A percentile compares a stretch with the other conserved stretches of the same genome.
These are phyloP conservation scores for Rutidosis leptorrhynchoides DNA, from an alignment of 129 eudicot species.

Conservation along the genomic window DNA sequence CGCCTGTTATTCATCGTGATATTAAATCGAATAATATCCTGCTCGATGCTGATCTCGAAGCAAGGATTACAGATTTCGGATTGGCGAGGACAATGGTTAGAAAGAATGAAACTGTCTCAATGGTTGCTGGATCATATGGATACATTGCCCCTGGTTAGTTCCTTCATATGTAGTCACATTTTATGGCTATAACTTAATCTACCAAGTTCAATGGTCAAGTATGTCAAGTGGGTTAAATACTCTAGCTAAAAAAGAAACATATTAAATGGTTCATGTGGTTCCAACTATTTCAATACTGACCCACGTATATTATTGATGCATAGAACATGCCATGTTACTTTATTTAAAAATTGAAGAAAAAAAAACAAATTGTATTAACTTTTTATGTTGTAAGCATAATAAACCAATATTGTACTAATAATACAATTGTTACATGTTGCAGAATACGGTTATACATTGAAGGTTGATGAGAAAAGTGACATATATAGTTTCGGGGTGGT, in stretches of 20 bases:
- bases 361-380: neutral
- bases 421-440: neutral
- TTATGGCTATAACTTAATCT: neutral
- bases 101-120: slow-evolving; percentile 65
- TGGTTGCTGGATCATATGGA: slow-evolving; percentile 78
- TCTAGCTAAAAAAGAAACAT: neutral
- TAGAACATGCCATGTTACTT: neutral
- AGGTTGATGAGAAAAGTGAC: slow-evolving; percentile 70
- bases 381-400: too few species aligned
- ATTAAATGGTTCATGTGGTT: neutral
- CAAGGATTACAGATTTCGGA: slow-evolving; percentile 67
- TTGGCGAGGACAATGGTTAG: slow-evolving; percentile 57
- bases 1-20: slow-evolving; percentile 64
- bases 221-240: neutral
- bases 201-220: neutral
- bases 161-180: neutral
- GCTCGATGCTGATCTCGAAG: slow-evolving; percentile 57
- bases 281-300: neutral
- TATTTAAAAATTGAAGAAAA: neutral
- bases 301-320: neutral
- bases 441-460: slow-evolving; percentile 72
- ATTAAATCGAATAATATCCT: slow-evolving; percentile 63
- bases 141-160: slow-evolving; percentile 71
- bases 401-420: neutral
- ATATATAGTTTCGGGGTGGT: slow-evolving; percentile 71